Percentiles rank a stretch among this genome's conserved stretches.
These are phyloP conservation scores for Penicillium egyptiacum DNA, from an alignment of 495 filamentous ascomycete species.

Conservation along the genomic window DNA sequence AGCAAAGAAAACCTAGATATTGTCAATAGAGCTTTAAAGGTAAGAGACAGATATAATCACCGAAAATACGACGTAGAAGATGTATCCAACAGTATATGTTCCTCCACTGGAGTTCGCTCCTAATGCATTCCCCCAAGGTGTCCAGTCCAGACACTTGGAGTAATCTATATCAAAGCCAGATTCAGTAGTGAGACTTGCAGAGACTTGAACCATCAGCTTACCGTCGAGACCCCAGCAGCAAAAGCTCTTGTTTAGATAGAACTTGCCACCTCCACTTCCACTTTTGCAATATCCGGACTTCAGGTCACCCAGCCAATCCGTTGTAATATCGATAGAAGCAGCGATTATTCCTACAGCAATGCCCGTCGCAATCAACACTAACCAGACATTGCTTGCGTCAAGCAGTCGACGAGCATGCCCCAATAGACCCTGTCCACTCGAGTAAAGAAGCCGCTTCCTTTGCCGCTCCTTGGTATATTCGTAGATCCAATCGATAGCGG, in stretches of 20 bases:
- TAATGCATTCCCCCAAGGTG: slow-evolving; percentile 75
- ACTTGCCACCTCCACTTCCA: slow-evolving; percentile 71
- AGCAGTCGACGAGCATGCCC: slow-evolving; percentile 69
- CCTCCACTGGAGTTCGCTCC: slow-evolving; percentile 64
- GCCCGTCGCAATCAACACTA: slow-evolving; percentile 77
- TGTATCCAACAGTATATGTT: slow-evolving; percentile 77
- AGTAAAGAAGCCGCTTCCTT: slow-evolving; percentile 71
- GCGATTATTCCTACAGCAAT: slow-evolving; percentile 80
- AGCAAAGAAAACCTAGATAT: slow-evolving; percentile 71
- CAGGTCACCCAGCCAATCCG: slow-evolving; percentile 89
- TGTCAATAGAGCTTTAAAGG: slow-evolving; percentile 24
- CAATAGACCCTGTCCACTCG: slow-evolving; percentile 66
- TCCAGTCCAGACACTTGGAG: slow-evolving; percentile 80
- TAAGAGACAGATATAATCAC: slow-evolving; percentile 46
- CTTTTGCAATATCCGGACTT: slow-evolving; percentile 87
- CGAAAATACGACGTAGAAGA: slow-evolving; percentile 79
- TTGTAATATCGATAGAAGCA: slow-evolving; percentile 86
- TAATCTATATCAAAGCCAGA: slow-evolving; percentile 43
- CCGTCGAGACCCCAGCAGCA: slow-evolving; percentile 91
- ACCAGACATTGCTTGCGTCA: slow-evolving; percentile 89
- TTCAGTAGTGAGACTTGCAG: slow-evolving; percentile 6
- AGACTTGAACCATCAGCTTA: slow-evolving; percentile 27
- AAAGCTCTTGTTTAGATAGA: slow-evolving; percentile 87
- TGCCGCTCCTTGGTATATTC: slow-evolving; percentile 97
- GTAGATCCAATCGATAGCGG: slow-evolving; percentile 99